Evolutionary conservation across 306 rosid species (phyloP).

Genomic region (Rosa lucieae): DNA sequence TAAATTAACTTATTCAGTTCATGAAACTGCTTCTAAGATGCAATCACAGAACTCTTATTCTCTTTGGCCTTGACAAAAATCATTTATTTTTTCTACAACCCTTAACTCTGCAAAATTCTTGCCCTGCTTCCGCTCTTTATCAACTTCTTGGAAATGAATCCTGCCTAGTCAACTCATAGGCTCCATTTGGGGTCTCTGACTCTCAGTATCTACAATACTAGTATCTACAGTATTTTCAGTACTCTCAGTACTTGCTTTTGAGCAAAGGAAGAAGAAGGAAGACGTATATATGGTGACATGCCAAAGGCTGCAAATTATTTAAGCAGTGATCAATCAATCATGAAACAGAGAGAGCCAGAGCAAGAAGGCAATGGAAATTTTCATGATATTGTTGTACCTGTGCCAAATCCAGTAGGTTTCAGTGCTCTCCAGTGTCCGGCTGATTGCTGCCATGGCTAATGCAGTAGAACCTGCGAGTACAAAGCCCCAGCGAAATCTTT

Average conservation of each 20-base stretch:
- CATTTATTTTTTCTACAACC: neutral
- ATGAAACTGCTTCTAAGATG: conserved; percentile 11
- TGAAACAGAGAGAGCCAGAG: conserved; percentile 17
- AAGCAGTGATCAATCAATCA: conserved; percentile 2
- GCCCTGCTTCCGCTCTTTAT: neutral
- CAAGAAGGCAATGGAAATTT: conserved; percentile 5
- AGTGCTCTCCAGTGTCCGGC: conserved; percentile 82
- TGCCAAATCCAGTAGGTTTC: conserved; percentile 96
- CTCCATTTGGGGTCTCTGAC: conserved; percentile 27
- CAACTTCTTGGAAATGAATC: conserved; percentile 37
- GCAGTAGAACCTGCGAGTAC: conserved; percentile 61
- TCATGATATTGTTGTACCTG: conserved; percentile 49
- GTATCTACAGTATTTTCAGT: neutral
- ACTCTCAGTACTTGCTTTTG: conserved; percentile 44
- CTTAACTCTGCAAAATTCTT: conserved; percentile 8
- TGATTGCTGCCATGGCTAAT: conserved; percentile 71
- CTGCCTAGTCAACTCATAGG: conserved; percentile 49
- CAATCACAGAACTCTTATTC: neutral
- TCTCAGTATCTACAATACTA: conserved; percentile 26
- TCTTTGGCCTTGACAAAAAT: neutral
- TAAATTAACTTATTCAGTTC: neutral
- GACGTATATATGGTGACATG: conserved; percentile 79
- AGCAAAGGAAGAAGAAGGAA: conserved; percentile 73
- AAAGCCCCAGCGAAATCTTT: conserved; percentile 77
- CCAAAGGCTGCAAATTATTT: conserved; percentile 77